Evolutionary conservation across 805 yeast genomes (phyloP).

Genomic region (Kuraishia floccosa): DNA sequence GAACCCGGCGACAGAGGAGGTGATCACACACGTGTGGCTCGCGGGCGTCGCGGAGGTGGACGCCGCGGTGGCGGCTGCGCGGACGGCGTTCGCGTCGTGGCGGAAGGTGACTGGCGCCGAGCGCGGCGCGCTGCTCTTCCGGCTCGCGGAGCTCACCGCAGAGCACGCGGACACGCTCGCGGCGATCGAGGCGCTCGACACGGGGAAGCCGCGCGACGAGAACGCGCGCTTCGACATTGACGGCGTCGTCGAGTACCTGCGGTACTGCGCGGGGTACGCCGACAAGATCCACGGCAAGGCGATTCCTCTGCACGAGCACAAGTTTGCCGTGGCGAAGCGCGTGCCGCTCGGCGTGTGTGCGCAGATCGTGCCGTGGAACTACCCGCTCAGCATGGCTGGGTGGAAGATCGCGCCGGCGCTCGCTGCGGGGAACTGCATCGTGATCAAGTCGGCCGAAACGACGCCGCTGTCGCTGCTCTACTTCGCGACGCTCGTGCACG

Average conservation of each 20-base stretch:
- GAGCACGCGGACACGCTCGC: slow-evolving; percentile 36
- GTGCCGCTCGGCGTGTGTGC: slow-evolving; percentile 65
- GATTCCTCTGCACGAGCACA: slow-evolving; percentile 25
- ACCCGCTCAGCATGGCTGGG: slow-evolving; percentile 59
- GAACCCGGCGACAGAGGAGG: slow-evolving; percentile 38
- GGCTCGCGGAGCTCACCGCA: slow-evolving; percentile 41
- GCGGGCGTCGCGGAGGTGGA: slow-evolving; percentile 39
- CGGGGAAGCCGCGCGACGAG: slow-evolving; percentile 38
- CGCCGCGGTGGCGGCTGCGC: slow-evolving; percentile 37
- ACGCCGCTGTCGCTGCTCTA: slow-evolving; percentile 62
- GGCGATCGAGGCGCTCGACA: slow-evolving; percentile 35
- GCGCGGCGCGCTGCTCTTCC: slow-evolving; percentile 26
- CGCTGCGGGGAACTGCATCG: slow-evolving; percentile 67
- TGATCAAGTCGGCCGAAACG: slow-evolving; percentile 64
- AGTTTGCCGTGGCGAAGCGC: slow-evolving; percentile 56
- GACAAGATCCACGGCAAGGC: slow-evolving; percentile 38
- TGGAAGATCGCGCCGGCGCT: slow-evolving; percentile 82
- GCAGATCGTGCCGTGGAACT: slow-evolving; percentile 66
- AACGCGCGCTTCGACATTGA: slow-evolving; percentile 40
- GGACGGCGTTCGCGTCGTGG: slow-evolving; percentile 35
- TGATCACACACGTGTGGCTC: slow-evolving; percentile 33
- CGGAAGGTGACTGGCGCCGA: slow-evolving; percentile 27
- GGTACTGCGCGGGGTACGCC: slow-evolving; percentile 54
- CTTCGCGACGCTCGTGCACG: slow-evolving; percentile 43
- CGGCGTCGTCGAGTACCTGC: slow-evolving; percentile 30